Evolutionary conservation across 306 rosid genomes (phyloP).

Genomic region (Pueraria montana): DNA sequence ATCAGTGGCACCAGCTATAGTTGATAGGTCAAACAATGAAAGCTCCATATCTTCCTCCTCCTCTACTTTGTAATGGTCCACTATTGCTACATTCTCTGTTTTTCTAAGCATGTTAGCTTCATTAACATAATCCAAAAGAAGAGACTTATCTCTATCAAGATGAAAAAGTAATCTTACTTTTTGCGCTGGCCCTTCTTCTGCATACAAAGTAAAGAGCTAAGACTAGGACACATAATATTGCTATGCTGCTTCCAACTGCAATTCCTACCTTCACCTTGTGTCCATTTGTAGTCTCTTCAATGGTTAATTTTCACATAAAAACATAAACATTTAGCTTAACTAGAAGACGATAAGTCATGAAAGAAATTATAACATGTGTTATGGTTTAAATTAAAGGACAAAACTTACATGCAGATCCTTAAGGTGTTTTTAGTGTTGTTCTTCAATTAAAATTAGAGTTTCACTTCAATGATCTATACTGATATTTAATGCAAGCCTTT

Average conservation of each 20-base stretch:
- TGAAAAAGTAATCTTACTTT: slow-evolving; percentile 13
- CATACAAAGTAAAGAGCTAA: neutral
- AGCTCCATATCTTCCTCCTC: slow-evolving; percentile 58
- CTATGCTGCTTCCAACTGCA: neutral
- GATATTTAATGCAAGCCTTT: too few species aligned
- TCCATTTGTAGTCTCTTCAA: slow-evolving; percentile 9
- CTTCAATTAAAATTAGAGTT: too few species aligned
- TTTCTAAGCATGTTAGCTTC: neutral
- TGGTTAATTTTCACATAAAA: slow-evolving; percentile 18
- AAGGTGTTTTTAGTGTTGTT: too few species aligned
- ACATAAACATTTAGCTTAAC: neutral
- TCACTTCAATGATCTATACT: too few species aligned
- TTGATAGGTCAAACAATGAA: slow-evolving; percentile 45
- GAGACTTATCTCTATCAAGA: neutral
- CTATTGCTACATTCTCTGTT: neutral
- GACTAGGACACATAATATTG: neutral
- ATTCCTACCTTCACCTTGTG: slow-evolving; percentile 29
- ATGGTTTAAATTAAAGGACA: too few species aligned
- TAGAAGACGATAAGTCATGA: neutral
- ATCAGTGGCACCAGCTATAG: too few species aligned
- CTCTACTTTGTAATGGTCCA: slow-evolving; percentile 32
- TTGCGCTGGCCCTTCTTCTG: slow-evolving; percentile 35
- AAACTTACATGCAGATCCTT: too few species aligned
- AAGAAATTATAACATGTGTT: neutral
- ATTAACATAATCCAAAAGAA: neutral